A percentile compares a stretch with the other conserved stretches of the same genome.
Conservation (phyloP, 1,139 yeast species). For the Taphrina sp. region DNA sequence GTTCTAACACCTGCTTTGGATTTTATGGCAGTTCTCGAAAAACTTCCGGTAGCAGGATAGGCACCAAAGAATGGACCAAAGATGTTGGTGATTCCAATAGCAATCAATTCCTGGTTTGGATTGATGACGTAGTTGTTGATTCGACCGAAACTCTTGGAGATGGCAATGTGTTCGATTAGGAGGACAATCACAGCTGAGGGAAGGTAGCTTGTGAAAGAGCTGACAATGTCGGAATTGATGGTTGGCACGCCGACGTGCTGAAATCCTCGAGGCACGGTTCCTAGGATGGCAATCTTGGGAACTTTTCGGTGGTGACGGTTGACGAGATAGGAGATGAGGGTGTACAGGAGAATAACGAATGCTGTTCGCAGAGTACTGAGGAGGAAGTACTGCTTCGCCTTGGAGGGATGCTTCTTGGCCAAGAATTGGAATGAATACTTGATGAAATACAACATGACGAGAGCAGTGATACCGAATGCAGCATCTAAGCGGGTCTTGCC, state of each 20-base stretch:
- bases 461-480: slow-evolving; percentile 78
- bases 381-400: slow-evolving; percentile 62
- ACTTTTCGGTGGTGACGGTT: slow-evolving; percentile 48
- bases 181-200: slow-evolving; percentile 83
- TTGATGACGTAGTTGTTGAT: slow-evolving; percentile 84
- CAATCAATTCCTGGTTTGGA: slow-evolving; percentile 91
- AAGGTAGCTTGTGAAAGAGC: slow-evolving; percentile 67
- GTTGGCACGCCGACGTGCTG: slow-evolving; percentile 70
- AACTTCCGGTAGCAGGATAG: slow-evolving; percentile 95
- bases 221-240: slow-evolving; percentile 61
- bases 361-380: slow-evolving; percentile 76
- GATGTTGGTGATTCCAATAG: slow-evolving; percentile 88
- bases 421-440: slow-evolving; percentile 58
- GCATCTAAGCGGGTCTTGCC: slow-evolving; percentile 71
- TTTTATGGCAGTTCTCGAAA: slow-evolving; percentile 89
- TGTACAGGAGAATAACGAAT: slow-evolving; percentile 72
- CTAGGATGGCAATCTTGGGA: slow-evolving; percentile 62
- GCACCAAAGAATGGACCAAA: slow-evolving; percentile 90
- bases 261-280: slow-evolving; percentile 79
- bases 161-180: slow-evolving; percentile 87
- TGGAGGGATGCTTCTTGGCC: slow-evolving; percentile 64
- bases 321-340: slow-evolving; percentile 67
- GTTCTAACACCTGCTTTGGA: slow-evolving; percentile 95
- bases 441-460: slow-evolving; percentile 68
- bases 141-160: slow-evolving; percentile 89